These are phyloP conservation scores for Verticillium nonalfalfae DNA, from an alignment of 2,329 filamentous ascomycete genomes.

Conservation along the genomic window DNA sequence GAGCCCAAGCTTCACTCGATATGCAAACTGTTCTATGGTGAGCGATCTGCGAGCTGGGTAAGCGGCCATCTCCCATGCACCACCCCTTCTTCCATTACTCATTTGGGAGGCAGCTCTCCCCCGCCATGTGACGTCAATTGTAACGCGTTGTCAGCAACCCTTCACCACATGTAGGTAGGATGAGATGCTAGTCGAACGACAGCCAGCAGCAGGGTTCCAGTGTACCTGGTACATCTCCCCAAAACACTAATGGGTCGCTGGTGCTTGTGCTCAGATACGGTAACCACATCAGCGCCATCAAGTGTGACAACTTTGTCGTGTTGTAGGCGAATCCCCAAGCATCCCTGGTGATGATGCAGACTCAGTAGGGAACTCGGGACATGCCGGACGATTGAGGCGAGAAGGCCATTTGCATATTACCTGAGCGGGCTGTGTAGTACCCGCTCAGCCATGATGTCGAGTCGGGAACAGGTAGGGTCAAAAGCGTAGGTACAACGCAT, in stretches of 20 bases:
- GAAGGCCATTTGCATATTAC: too few species aligned
- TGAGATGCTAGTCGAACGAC: neutral
- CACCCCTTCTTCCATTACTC: neutral
- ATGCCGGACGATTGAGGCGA: too few species aligned
- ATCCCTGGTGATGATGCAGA: too few species aligned
- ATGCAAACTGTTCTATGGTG: too few species aligned
- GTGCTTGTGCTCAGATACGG: neutral
- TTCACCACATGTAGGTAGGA: neutral
- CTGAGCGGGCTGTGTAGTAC: too few species aligned
- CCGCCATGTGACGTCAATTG: slow-evolving; percentile 8
- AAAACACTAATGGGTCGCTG: neutral
- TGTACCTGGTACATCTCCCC: neutral
- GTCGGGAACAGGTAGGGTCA: too few species aligned
- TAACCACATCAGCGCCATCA: too few species aligned
- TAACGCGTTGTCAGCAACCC: neutral
- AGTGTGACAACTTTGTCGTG: too few species aligned
- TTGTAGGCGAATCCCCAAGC: too few species aligned
- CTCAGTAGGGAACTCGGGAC: too few species aligned
- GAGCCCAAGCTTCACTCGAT: neutral
- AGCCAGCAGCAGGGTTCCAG: neutral
- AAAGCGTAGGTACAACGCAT: too few species aligned
- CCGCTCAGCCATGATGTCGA: too few species aligned
- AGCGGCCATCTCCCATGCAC: neutral
- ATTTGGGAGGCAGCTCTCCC: neutral
- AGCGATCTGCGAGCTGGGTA: neutral